Conservation (phyloP, 2,329 filamentous ascomycete species). For the Ascochyta clinopodiicola region DNA sequence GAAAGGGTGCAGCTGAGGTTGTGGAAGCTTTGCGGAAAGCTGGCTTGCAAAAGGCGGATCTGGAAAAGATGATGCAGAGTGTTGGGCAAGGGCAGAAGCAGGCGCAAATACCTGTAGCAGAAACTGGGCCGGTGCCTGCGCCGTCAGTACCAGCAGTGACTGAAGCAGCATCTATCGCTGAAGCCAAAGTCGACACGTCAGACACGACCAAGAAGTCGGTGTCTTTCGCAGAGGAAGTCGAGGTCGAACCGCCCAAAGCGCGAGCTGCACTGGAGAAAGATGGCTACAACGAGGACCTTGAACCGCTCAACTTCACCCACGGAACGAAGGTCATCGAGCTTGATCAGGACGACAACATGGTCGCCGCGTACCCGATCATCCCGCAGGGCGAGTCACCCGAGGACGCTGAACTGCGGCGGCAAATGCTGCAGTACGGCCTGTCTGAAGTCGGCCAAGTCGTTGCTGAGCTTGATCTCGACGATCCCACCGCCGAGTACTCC, state of each 20-base stretch:
- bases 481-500: constrained; percentile 60
- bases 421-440: constrained; percentile 91
- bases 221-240: constrained; percentile 66
- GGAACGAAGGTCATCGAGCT: constrained; percentile 52
- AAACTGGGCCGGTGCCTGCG: neutral
- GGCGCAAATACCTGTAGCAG: neutral
- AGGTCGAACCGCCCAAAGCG: constrained; percentile 42
- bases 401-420: constrained; percentile 77
- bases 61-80: constrained; percentile 25
- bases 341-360: constrained; percentile 51
- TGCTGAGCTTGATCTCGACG: constrained; percentile 85
- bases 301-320: constrained; percentile 36
- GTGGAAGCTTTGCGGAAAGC: constrained; percentile 77
- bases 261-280: constrained; percentile 20
- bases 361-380: constrained; percentile 60
- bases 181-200: neutral
- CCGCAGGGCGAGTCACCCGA: constrained; percentile 79
- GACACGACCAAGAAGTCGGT: constrained; percentile 62
- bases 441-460: constrained; percentile 91
- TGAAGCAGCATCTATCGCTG: neutral
- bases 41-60: constrained; percentile 60
- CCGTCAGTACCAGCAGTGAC: neutral
- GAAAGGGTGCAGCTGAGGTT: constrained; percentile 70
- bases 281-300: constrained; percentile 38
- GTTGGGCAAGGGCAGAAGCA: neutral